These are phyloP conservation scores for Xanthoconium purpureum DNA, from an alignment of 768 basidiomycete species.

Conservation along the genomic window DNA sequence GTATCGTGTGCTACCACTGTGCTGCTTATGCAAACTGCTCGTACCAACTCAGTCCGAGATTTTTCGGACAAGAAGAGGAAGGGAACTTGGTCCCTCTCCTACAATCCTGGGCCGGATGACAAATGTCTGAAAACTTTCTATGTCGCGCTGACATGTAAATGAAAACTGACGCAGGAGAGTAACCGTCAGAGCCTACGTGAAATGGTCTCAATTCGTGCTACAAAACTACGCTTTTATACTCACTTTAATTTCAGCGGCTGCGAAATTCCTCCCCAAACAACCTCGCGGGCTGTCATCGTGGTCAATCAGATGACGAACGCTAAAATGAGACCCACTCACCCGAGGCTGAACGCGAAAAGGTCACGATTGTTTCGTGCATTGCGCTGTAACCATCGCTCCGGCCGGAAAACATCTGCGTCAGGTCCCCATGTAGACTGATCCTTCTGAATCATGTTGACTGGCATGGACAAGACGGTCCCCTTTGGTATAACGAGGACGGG, in stretches of 20 bases:
- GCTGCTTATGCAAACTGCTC: too few relatives aligned
- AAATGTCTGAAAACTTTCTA: conserved; percentile 64
- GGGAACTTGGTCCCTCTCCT: conserved; percentile 51
- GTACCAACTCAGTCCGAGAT: conserved; percentile 16
- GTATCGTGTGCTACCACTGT: too few relatives aligned
- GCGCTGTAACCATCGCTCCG: conserved; percentile 59
- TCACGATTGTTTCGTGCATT: conserved; percentile 38
- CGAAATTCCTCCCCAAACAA: conserved; percentile 60
- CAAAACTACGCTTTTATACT: conserved; percentile 20
- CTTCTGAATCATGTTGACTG: conserved; percentile 54
- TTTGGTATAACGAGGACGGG: conserved; percentile 49
- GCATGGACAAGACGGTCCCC: conserved; percentile 54
- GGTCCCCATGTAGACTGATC: conserved; percentile 57
- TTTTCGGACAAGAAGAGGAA: conserved; percentile 49
- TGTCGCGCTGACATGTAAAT: conserved; percentile 48
- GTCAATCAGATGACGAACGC: conserved; percentile 7
- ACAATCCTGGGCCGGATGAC: conserved; percentile 58
- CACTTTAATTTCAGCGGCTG: conserved; percentile 59
- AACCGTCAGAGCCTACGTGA: conserved; percentile 38
- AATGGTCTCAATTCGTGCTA: conserved; percentile 1
- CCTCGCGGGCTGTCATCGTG: conserved; percentile 46
- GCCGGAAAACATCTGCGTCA: conserved; percentile 55
- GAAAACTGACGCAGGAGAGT: conserved; percentile 54
- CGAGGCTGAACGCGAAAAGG: conserved; percentile 57
- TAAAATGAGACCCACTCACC: conserved; percentile 36